Evolutionary conservation across 345 rosid genomes (phyloP), one percentile per base, ranked within the genome.

Genomic region (Dovyalis caffra): DNA sequence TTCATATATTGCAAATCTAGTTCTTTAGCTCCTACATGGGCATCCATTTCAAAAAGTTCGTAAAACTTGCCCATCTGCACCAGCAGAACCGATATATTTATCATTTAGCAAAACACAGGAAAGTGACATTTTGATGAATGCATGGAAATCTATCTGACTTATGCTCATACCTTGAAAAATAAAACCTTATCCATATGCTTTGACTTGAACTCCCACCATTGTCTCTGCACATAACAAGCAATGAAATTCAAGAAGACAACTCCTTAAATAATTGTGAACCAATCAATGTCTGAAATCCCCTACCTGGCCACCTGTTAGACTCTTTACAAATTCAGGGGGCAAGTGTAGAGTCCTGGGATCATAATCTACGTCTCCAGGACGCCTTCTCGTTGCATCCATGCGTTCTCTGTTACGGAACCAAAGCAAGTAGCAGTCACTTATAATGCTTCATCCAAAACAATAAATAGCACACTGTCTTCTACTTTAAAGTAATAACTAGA

Each of bases 141-240:
- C 56, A 20, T 45, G 23, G 23, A 65, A 16, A 32, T 71, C 26
- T 10, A 31, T 26, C 70, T 62, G 40, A 72, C 63, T 70, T 18
- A 28, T 25, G 62, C 34, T 69, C 60, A 66, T 83, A 93, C 99
- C 99, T 95, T 95, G 83, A 95, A 95, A 83, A 95, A 95, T 51
- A 91, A 75, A 81, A 95, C 97, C 84, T 95, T 95, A 87, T 95
- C 99, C 99, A 95, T 95, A 80, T 95, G 94, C 77, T 91, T 90
- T 65, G 99, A 89, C 86, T 95, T 95, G 74, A 93, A 93, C 77
- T 95, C 99, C 99, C 99, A 95, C 99, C 99, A 95, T 89, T 95
- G 98, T 82, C 90, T 91, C 98, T 95, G 92, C 60, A 78, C 40
- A 74, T n/a, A 26, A 31, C 34, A 74, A 53, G 16, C 66, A 58